Evolutionary conservation across 2,329 filamentous ascomycete species (phyloP).

Genomic region (Fusarium protoensiforme): DNA sequence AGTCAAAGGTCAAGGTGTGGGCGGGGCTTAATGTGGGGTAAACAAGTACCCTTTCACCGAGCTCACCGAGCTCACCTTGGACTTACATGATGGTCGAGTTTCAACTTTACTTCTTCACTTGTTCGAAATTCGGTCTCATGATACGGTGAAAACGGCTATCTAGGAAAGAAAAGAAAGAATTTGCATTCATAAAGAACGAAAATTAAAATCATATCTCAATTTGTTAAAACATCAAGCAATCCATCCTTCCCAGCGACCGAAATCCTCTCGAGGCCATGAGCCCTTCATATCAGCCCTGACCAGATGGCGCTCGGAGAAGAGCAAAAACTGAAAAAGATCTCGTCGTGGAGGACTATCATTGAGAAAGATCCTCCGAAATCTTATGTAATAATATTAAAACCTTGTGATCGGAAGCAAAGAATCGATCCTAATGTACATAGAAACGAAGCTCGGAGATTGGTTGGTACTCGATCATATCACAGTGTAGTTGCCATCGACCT

Average conservation of each 20-base stretch:
- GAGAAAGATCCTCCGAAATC: neutral
- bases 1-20: conserved; percentile 15
- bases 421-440: conserved; percentile 14
- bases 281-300: neutral
- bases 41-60: conserved; percentile 10
- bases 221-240: conserved; percentile 1
- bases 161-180: neutral
- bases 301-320: neutral
- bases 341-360: neutral
- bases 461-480: neutral
- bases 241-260: neutral
- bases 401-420: conserved; percentile 3
- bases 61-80: conserved; percentile 10
- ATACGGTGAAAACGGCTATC: neutral
- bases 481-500: neutral
- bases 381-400: conserved; percentile 22
- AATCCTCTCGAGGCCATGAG: neutral
- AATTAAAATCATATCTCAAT: conserved; percentile 3
- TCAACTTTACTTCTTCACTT: neutral
- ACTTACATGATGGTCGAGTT: neutral
- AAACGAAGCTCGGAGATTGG: conserved; percentile 3
- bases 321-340: neutral
- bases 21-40: conserved; percentile 39
- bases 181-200: neutral
- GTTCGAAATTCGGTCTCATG: neutral